Percentiles rank a stretch among this genome's conserved stretches.
phyloP scores from a whole-genome alignment of 2,329 filamentous ascomycete genomes.

The Hypoxylon sp. region DNA sequence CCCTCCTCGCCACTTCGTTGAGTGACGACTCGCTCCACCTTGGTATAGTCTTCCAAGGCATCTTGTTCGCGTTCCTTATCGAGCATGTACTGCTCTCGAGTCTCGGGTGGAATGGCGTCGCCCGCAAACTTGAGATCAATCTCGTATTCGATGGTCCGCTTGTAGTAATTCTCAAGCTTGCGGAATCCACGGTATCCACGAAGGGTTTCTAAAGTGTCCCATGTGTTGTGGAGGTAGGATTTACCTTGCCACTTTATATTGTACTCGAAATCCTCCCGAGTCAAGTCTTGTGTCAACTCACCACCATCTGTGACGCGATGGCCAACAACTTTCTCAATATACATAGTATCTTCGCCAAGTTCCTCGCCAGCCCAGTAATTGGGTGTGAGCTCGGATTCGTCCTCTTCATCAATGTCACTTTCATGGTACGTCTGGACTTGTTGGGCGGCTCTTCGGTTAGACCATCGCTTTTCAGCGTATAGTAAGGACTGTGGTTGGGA shows the following conservation, averaged over 20 bases:
- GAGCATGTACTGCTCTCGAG: conserved; percentile 94
- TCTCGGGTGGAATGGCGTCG: conserved; percentile 83
- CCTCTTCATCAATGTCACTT: conserved; percentile 75
- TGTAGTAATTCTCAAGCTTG: conserved; percentile 95
- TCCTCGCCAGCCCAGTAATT: conserved; percentile 78
- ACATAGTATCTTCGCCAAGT: conserved; percentile 83
- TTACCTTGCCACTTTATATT: conserved; percentile 97
- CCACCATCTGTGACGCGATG: conserved; percentile 82
- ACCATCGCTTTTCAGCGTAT: conserved; percentile 89
- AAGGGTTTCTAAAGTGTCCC: conserved; percentile 85
- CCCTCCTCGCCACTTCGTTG: conserved; percentile 84
- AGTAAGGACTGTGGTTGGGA: conserved; percentile 74
- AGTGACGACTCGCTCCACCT: conserved; percentile 93
- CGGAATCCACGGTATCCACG: conserved; percentile 85
- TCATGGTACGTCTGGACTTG: conserved; percentile 74
- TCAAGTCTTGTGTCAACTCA: conserved; percentile 70
- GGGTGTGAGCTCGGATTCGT: conserved; percentile 76
- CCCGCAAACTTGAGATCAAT: conserved; percentile 81
- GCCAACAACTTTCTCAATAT: conserved; percentile 91
- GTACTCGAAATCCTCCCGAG: conserved; percentile 86
- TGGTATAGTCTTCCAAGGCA: conserved; percentile 88
- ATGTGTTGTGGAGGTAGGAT: conserved; percentile 95
- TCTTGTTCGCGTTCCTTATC: conserved; percentile 93
- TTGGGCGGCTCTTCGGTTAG: conserved; percentile 85
- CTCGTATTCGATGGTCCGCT: conserved; percentile 84